phyloP scores from a whole-genome alignment of 768 basidiomycete genomes.

The Leccinellum albellum region DNA sequence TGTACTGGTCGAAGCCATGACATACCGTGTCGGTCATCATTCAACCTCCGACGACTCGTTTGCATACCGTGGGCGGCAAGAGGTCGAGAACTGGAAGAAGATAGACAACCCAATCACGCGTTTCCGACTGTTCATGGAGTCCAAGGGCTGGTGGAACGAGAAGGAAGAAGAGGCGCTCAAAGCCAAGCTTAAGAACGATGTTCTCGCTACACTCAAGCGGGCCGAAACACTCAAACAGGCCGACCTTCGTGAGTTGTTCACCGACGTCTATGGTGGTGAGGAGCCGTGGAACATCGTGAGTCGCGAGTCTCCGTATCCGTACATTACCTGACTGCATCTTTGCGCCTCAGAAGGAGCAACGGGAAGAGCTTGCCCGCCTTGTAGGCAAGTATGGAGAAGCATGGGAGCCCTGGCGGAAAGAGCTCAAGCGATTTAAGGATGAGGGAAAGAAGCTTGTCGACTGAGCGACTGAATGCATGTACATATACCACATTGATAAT shows the following conservation, averaged over 20 bases:
- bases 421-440: conserved; percentile 72
- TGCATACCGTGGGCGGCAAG: conserved; percentile 84
- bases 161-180: conserved; percentile 72
- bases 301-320: conserved; percentile 5
- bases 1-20: conserved; percentile 87
- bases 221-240: conserved; percentile 68
- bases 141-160: conserved; percentile 79
- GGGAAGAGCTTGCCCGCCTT: conserved; percentile 68
- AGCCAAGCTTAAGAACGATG: conserved; percentile 61
- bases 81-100: conserved; percentile 88
- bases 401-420: conserved; percentile 84
- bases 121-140: conserved; percentile 82
- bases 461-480: conserved; percentile 11
- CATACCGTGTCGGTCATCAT: conserved; percentile 92
- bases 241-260: conserved; percentile 78
- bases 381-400: conserved; percentile 81
- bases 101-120: conserved; percentile 86
- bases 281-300: conserved; percentile 82
- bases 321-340: neutral
- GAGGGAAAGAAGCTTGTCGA: conserved; percentile 57
- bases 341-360: conserved; percentile 66
- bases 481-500: neutral
- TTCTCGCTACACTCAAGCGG: conserved; percentile 73
- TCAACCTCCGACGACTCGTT: conserved; percentile 95
- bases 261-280: conserved; percentile 83